Evolutionary conservation across 2,329 filamentous ascomycete genomes (phyloP).

Genomic region (Colletotrichum somersetense): DNA sequence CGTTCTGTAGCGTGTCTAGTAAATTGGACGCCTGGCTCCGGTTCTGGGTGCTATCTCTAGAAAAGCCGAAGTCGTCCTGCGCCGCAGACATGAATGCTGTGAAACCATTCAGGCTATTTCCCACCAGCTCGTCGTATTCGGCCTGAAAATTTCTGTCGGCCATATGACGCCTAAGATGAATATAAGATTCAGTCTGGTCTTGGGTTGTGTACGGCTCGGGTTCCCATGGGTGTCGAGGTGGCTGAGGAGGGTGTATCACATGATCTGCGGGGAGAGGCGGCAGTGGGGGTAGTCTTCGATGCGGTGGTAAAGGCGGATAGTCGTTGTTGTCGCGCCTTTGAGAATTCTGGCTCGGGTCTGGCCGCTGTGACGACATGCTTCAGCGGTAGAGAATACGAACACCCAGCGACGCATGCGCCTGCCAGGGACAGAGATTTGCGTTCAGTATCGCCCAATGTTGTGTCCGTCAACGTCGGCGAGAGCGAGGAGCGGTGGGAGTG

Average conservation of each 20-base stretch:
- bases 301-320: slow-evolving; percentile 49
- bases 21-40: slow-evolving; percentile 10
- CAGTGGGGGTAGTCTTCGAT: slow-evolving; percentile 50
- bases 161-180: slow-evolving; percentile 35
- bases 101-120: slow-evolving; percentile 33
- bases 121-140: slow-evolving; percentile 41
- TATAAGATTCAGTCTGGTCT: slow-evolving; percentile 19
- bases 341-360: slow-evolving; percentile 44
- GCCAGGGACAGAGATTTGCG: neutral
- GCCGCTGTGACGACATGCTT: slow-evolving; percentile 43
- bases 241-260: slow-evolving; percentile 16
- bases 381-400: slow-evolving; percentile 26
- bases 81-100: slow-evolving; percentile 34
- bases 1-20: slow-evolving; percentile 33
- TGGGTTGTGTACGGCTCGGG: slow-evolving; percentile 20
- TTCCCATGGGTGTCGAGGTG: slow-evolving; percentile 34
- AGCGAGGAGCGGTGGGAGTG: neutral
- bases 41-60: slow-evolving; percentile 13
- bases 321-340: slow-evolving; percentile 49
- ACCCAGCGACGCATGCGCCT: slow-evolving; percentile 42
- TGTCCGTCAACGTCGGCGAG: slow-evolving; percentile 1
- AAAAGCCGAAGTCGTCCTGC: slow-evolving; percentile 22
- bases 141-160: slow-evolving; percentile 41
- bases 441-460: neutral
- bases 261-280: slow-evolving; percentile 40